These are phyloP conservation scores for Rostrohypoxylon terebratum DNA, from an alignment of 495 filamentous ascomycete species.

Conservation along the genomic window DNA sequence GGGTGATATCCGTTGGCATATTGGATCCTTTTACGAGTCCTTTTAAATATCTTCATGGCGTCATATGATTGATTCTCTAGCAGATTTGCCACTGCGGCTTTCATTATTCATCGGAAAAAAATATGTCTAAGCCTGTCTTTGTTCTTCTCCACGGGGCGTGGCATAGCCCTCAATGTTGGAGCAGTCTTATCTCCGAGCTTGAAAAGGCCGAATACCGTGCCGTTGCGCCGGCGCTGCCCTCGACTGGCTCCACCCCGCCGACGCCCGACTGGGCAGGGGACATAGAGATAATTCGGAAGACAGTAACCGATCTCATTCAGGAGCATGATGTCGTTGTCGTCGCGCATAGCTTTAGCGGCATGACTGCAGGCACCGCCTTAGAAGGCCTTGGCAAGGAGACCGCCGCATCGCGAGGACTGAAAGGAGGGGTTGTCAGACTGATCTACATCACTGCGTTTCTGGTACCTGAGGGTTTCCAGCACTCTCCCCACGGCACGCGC, in stretches of 20 bases:
- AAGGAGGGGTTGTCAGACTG: slow-evolving; percentile 42
- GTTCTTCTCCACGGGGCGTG: slow-evolving; percentile 65
- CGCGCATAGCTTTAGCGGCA: slow-evolving; percentile 50
- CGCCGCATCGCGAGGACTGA: slow-evolving; percentile 54
- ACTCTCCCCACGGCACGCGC: slow-evolving; percentile 42
- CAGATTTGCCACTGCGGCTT: neutral
- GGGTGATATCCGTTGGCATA: neutral
- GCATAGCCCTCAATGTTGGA: slow-evolving; percentile 53
- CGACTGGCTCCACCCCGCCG: slow-evolving; percentile 54
- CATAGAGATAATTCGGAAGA: slow-evolving; percentile 44
- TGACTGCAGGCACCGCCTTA: slow-evolving; percentile 37
- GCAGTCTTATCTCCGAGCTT: slow-evolving; percentile 52
- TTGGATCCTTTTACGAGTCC: neutral
- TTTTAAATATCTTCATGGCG: slow-evolving; percentile 11
- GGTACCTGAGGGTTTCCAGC: slow-evolving; percentile 48
- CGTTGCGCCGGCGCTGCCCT: slow-evolving; percentile 56
- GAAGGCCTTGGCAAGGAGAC: slow-evolving; percentile 34
- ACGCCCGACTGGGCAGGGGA: slow-evolving; percentile 52
- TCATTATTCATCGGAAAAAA: slow-evolving; percentile 6
- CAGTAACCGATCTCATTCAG: slow-evolving; percentile 42
- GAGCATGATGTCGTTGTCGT: slow-evolving; percentile 58
- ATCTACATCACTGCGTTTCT: slow-evolving; percentile 39
- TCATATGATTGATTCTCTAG: neutral
- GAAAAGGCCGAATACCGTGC: slow-evolving; percentile 50
- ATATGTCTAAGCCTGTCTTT: slow-evolving; percentile 55